These are phyloP conservation scores for Brettanomyces custersianus DNA, from an alignment of 805 yeast genomes.

Conservation along the genomic window DNA sequence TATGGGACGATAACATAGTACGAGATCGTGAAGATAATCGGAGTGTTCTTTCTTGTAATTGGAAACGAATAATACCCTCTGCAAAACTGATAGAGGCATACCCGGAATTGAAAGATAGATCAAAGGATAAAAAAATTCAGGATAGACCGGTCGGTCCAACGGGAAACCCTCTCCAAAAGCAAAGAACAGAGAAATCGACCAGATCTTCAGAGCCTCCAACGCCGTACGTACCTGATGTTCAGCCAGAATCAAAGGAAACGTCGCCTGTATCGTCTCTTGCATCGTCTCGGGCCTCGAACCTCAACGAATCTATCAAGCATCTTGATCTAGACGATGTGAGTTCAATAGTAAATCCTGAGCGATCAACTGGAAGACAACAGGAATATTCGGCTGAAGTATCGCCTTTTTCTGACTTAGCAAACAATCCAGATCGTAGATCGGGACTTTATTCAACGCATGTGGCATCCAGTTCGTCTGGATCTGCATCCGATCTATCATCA, in stretches of 20 bases:
- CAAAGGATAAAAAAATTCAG: no score
- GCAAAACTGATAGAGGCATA: not conserved
- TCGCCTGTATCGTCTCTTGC: not conserved
- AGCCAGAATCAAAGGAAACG: no score
- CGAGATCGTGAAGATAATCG: not conserved
- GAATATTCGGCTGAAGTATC: not conserved
- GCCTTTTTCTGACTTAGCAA: not conserved
- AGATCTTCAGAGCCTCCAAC: not conserved
- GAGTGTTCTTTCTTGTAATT: slow-evolving; percentile 7
- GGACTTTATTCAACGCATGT: no score
- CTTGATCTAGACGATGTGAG: slow-evolving; percentile 2
- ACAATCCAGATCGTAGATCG: no score
- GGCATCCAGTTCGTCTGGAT: not conserved
- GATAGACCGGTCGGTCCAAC: no score
- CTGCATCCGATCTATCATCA: not conserved
- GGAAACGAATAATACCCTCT: slow-evolving; percentile 1
- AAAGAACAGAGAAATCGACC: no score
- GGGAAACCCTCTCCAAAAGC: no score
- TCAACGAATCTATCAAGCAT: slow-evolving; percentile 1
- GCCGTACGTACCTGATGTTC: not conserved
- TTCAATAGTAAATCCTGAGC: not conserved
- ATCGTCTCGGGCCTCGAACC: not conserved
- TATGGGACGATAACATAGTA: slow-evolving; percentile 10
- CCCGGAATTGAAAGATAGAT: not conserved
- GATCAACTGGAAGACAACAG: not conserved